Evolutionary conservation across 2,329 filamentous ascomycete genomes (phyloP), one percentile per base, ranked within the genome.

Genomic region (Xylariaceae sp.): DNA sequence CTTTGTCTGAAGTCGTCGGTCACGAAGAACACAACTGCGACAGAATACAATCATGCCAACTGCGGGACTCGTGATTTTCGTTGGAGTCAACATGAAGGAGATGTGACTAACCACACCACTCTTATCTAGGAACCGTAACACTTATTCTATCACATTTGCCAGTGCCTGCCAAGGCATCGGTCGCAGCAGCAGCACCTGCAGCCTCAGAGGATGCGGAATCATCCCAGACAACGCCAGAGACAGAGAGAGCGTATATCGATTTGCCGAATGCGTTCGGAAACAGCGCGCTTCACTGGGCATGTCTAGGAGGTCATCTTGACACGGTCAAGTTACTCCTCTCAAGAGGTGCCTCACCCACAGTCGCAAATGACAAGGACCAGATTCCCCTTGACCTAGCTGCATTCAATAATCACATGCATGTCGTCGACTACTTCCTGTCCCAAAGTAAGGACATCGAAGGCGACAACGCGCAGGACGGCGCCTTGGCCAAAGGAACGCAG

Each of bases 251-350:
- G 0, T 85, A 87, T 65, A 73, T 92, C 23, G 88, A 91, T 67
- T 78, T 81, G 2, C 80, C 83, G 62, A 99, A 99, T 70, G 79
- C 85, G 62, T 88, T 89, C 51, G 92, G 92, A 50, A 97, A 97
- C 77, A 97, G 93, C 0, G 84, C 91, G 0, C 79, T 99, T 59
- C 94, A 99, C 76, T 97, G 92, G 92, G 93, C 93, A 0, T 89
- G 91, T 0, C 78, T 97, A 57, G 94, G 95, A 57, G 92, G 92
- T 1, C 92, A 97, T 69, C 77, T 97, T 2, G 83, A 87, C 4
- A 84, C 86, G 2, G 90, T 96, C 5, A 89, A 92, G 77, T 76
- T 86, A 0, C 81, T 99, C 10, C 80, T 96, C 1, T 85, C 86
- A 50, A 79, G 85, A 2, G 92, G 91, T 2, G 92, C 92, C 1